Conservation (phyloP, 1,139 yeast genomes). For the Pichiaceae sp. region DNA sequence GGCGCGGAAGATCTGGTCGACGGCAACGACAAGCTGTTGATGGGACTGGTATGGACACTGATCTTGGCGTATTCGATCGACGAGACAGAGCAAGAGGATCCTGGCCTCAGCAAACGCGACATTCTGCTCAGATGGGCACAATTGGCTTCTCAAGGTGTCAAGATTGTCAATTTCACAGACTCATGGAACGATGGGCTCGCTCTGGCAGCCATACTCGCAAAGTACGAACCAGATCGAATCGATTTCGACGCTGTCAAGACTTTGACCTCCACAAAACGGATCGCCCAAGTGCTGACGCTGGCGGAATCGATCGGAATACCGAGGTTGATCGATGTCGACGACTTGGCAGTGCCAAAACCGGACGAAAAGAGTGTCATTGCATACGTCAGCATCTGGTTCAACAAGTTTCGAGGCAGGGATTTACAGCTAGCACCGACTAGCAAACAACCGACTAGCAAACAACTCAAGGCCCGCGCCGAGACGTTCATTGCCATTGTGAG, state of each 20-base stretch:
- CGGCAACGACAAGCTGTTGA: slow-evolving; percentile 52
- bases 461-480: slow-evolving; percentile 11
- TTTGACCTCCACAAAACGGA: slow-evolving; percentile 23
- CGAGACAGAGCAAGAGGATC: slow-evolving; percentile 3
- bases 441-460: neutral
- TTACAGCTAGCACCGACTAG: neutral
- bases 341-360: slow-evolving; percentile 42
- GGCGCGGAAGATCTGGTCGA: slow-evolving; percentile 65
- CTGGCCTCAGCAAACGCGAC: slow-evolving; percentile 20
- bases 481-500: slow-evolving; percentile 16
- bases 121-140: slow-evolving; percentile 36
- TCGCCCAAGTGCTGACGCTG: slow-evolving; percentile 28
- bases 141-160: slow-evolving; percentile 28
- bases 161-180: slow-evolving; percentile 30
- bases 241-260: slow-evolving; percentile 29
- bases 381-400: slow-evolving; percentile 60
- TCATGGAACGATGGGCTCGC: slow-evolving; percentile 42
- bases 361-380: slow-evolving; percentile 63
- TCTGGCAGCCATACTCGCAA: slow-evolving; percentile 36
- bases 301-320: slow-evolving; percentile 46
- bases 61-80: slow-evolving; percentile 14
- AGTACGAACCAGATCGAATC: slow-evolving; percentile 35
- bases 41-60: slow-evolving; percentile 53
- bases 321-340: slow-evolving; percentile 51
- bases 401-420: slow-evolving; percentile 30